Conservation (phyloP, 2,329 filamentous ascomycete species). For the Neocatenulostroma microsporum region DNA sequence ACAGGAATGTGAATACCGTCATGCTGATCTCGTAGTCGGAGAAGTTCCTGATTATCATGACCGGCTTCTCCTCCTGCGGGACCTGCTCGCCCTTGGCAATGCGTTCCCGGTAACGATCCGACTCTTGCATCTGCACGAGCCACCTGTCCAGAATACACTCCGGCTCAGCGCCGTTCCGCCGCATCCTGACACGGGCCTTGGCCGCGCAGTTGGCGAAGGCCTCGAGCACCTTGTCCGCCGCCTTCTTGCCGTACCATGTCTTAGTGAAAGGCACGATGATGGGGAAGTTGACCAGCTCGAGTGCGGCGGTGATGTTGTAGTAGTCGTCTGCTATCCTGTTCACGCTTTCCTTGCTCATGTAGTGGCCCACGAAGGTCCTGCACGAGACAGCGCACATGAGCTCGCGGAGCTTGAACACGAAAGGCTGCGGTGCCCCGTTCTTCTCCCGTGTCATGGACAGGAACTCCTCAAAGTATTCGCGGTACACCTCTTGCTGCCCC, state of each 20-base stretch:
- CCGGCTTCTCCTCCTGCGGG: slow-evolving; percentile 71
- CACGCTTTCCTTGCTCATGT: slow-evolving; percentile 81
- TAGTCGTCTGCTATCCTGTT: slow-evolving; percentile 96
- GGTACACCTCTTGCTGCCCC: slow-evolving; percentile 86
- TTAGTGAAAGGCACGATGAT: slow-evolving; percentile 93
- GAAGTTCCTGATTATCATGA: slow-evolving; percentile 75
- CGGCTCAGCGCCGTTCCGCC: slow-evolving; percentile 72
- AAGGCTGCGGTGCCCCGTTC: slow-evolving; percentile 67
- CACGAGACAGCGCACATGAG: slow-evolving; percentile 91
- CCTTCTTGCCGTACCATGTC: slow-evolving; percentile 96
- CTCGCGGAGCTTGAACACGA: slow-evolving; percentile 89
- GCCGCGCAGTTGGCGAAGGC: slow-evolving; percentile 89
- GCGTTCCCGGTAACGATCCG: slow-evolving; percentile 70
- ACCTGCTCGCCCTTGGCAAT: slow-evolving; percentile 62
- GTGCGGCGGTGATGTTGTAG: slow-evolving; percentile 88
- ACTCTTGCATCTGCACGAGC: slow-evolving; percentile 82
- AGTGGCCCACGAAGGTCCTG: slow-evolving; percentile 91
- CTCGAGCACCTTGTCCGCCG: slow-evolving; percentile 79
- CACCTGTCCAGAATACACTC: slow-evolving; percentile 95
- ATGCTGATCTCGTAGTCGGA: slow-evolving; percentile 85
- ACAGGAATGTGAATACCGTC: slow-evolving; percentile 92
- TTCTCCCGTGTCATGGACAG: slow-evolving; percentile 61
- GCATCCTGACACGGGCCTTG: slow-evolving; percentile 75
- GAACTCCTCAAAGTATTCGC: slow-evolving; percentile 75
- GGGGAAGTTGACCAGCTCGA: slow-evolving; percentile 97